These are phyloP conservation scores for Colletotrichum eleusines DNA, from an alignment of 2,329 filamentous ascomycete species.

Conservation along the genomic window DNA sequence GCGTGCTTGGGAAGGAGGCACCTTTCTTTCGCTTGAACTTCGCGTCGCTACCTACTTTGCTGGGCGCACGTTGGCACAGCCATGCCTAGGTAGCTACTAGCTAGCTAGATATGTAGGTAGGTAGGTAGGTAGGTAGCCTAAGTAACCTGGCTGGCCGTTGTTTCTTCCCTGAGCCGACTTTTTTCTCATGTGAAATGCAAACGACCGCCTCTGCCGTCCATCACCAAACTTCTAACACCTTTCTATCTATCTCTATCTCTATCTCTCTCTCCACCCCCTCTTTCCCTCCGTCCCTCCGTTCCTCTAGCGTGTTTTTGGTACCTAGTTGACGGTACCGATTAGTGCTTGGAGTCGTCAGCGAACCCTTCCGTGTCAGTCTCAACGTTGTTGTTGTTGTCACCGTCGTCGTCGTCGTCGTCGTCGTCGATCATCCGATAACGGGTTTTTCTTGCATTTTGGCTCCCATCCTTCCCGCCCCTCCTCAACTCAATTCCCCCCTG, in stretches of 20 bases:
- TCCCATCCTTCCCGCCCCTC: slow-evolving; percentile 14
- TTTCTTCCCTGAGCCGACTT: neutral
- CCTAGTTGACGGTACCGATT: neutral
- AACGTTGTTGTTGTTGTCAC: slow-evolving; percentile 8
- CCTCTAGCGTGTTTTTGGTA: neutral
- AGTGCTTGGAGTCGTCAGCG: slow-evolving; percentile 26
- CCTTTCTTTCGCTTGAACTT: neutral
- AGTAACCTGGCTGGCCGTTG: neutral
- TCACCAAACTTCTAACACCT: neutral
- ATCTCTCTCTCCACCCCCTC: neutral
- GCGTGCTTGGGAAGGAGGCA: slow-evolving; percentile 4
- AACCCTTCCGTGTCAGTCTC: slow-evolving; percentile 7
- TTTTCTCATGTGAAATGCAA: slow-evolving; percentile 22
- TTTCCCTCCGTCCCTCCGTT: neutral
- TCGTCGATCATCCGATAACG: slow-evolving; percentile 28
- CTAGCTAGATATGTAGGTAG: no score
- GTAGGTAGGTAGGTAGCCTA: no score
- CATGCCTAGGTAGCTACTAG: neutral
- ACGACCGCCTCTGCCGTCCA: slow-evolving; percentile 3
- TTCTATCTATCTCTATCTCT: neutral
- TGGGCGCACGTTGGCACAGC: slow-evolving; percentile 15
- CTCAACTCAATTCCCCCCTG: slow-evolving; percentile 17
- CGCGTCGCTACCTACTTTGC: neutral
- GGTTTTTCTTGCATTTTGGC: slow-evolving; percentile 21
- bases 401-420: no score